Percentiles rank a stretch among this genome's conserved stretches.
These are phyloP conservation scores for Aspergillus versicolor DNA, from an alignment of 2,329 filamentous ascomycete genomes.

Conservation along the genomic window DNA sequence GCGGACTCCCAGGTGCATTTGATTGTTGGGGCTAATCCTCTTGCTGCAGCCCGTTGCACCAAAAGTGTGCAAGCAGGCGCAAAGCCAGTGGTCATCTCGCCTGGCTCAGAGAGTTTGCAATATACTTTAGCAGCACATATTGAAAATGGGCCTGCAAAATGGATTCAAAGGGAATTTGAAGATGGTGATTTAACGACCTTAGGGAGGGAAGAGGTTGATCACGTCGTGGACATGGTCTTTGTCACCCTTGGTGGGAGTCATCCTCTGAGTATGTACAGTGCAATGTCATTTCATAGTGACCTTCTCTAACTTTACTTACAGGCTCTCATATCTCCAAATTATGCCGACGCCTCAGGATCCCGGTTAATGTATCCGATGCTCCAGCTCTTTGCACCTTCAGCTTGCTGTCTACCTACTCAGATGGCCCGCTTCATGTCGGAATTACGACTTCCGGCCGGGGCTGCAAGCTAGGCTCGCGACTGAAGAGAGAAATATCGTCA, in stretches of 20 bases:
- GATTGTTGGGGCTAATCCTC: constrained; percentile 79
- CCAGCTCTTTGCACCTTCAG: constrained; percentile 86
- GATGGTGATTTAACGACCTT: constrained; percentile 71
- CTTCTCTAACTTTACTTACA: constrained; percentile 33
- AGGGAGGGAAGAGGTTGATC: constrained; percentile 75
- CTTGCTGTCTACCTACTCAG: constrained; percentile 81
- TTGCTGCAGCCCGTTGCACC: constrained; percentile 79
- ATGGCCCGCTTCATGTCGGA: constrained; percentile 90
- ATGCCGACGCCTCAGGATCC: constrained; percentile 78
- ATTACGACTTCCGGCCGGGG: constrained; percentile 94
- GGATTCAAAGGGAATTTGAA: constrained; percentile 56
- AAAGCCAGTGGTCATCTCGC: constrained; percentile 73
- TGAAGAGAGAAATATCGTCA: constrained; percentile 83
- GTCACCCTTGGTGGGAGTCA: constrained; percentile 63
- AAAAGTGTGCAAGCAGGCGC: constrained; percentile 83
- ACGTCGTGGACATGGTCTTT: constrained; percentile 88
- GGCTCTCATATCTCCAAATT: constrained; percentile 68
- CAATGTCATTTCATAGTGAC: constrained; percentile 14
- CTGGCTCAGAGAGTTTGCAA: constrained; percentile 60
- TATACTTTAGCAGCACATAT: constrained; percentile 53
- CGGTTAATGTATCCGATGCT: constrained; percentile 87
- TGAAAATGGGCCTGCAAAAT: constrained; percentile 42
- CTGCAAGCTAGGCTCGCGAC: constrained; percentile 87
- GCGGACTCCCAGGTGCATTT: constrained; percentile 63
- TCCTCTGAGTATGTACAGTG: constrained; percentile 48